Conservation (phyloP, 306 rosid genomes). For the Adenanthera pavonina region DNA sequence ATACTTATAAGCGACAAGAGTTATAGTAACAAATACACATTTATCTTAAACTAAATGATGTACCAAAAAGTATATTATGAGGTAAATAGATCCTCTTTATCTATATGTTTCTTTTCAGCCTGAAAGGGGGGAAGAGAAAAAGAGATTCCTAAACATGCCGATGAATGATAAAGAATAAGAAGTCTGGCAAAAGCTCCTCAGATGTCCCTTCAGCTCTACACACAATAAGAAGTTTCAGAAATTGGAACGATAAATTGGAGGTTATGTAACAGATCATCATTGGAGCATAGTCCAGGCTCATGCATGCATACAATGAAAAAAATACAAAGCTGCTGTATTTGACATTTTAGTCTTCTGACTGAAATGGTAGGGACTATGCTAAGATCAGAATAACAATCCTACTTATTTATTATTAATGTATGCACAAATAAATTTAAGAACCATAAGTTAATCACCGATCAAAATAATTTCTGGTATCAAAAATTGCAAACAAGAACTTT, state of each 20-base stretch:
- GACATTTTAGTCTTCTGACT: neutral
- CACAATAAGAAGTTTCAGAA: neutral
- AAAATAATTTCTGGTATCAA: neutral
- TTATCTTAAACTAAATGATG: neutral
- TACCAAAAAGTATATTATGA: neutral
- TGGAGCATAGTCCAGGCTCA: constrained; percentile 44
- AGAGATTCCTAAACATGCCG: neutral
- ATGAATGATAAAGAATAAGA: neutral
- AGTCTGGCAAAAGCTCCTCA: constrained; percentile 51
- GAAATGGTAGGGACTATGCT: neutral
- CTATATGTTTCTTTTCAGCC: neutral
- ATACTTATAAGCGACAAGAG: neutral
- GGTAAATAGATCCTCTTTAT: neutral
- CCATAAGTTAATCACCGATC: neutral
- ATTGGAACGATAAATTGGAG: constrained; percentile 11
- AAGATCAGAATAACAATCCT: neutral
- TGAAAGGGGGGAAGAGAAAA: neutral
- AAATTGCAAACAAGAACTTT: neutral
- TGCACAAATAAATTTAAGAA: neutral
- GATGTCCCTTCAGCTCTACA: constrained; percentile 46
- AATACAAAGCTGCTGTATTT: neutral
- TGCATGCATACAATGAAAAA: constrained; percentile 4
- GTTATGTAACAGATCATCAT: constrained; percentile 45
- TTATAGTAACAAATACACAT: neutral
- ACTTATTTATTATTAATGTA: constrained; percentile 1